Evolutionary conservation across 106 monocot genomes (phyloP).

Genomic region (Vanilla planifolia): DNA sequence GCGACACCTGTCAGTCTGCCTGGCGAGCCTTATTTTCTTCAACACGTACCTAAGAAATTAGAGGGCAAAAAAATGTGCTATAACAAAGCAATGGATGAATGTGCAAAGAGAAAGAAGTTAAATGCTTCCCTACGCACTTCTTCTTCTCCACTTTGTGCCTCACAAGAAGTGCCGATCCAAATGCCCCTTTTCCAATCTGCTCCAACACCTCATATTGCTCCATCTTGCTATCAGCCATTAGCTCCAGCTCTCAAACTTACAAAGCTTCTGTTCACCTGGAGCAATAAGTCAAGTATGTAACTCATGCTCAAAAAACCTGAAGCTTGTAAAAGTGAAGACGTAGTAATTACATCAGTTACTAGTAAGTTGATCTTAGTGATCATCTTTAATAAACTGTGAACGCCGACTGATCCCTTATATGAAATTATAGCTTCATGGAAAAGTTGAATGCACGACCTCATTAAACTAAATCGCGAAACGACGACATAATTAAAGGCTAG

Average conservation of each 20-base stretch:
- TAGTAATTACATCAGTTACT: background rate
- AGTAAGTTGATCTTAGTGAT: background rate
- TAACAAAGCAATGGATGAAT: background rate
- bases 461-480: background rate
- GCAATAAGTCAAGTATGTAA: background rate
- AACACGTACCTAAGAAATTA: slow-evolving; percentile 82
- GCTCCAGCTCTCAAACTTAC: background rate
- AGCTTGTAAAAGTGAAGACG: background rate
- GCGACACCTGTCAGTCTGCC: slow-evolving; percentile 87
- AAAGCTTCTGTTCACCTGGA: background rate
- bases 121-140: slow-evolving; percentile 23
- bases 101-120: background rate
- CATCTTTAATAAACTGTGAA: background rate
- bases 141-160: slow-evolving; percentile 73
- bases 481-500: background rate
- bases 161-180: slow-evolving; percentile 90
- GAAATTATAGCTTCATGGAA: background rate
- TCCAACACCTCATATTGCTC: slow-evolving; percentile 96
- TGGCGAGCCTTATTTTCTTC: slow-evolving; percentile 96
- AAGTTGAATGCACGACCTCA: background rate
- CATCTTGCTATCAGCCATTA: slow-evolving; percentile 27
- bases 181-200: slow-evolving; percentile 98
- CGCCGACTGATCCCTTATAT: background rate
- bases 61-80: background rate
- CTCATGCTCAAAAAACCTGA: background rate